A percentile compares a stretch with the other conserved stretches of the same genome.
Evolutionary conservation across 1,284 basidiomycete genomes (phyloP).

Genomic region (Pisolithus thermaeus): DNA sequence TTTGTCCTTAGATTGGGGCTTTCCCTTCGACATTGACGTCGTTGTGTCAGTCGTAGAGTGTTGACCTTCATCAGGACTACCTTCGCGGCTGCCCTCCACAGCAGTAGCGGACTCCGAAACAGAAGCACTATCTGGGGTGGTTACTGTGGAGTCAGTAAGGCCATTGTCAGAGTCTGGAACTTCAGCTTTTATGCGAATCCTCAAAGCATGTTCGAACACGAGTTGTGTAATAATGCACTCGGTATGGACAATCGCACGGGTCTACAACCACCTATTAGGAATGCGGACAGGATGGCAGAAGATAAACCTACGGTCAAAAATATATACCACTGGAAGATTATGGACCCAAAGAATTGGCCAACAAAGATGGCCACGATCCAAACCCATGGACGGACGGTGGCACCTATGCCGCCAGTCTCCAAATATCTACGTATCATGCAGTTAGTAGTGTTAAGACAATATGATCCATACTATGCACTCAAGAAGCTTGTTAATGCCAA

Average conservation of each 20-base stretch:
- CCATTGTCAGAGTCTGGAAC: slow-evolving; percentile 10
- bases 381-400: slow-evolving; percentile 19
- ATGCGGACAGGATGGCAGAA: not conserved
- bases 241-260: slow-evolving; percentile 15
- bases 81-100: slow-evolving; percentile 2
- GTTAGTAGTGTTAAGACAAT: not conserved
- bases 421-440: slow-evolving; percentile 9
- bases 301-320: slow-evolving; percentile 19
- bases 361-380: slow-evolving; percentile 18
- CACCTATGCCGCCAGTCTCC: slow-evolving; percentile 8
- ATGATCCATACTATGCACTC: slow-evolving; percentile 8
- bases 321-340: slow-evolving; percentile 35
- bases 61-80: slow-evolving; percentile 3
- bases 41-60: not conserved
- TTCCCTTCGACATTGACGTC: slow-evolving; percentile 2
- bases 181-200: slow-evolving; percentile 48
- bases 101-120: slow-evolving; percentile 8
- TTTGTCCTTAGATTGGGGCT: slow-evolving; percentile 1
- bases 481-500: slow-evolving; percentile 46
- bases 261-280: slow-evolving; percentile 9
- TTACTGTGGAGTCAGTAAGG: not conserved
- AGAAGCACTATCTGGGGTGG: slow-evolving; percentile 9
- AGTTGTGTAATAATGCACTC: slow-evolving; percentile 53
- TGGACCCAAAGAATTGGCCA: slow-evolving; percentile 37
- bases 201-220: slow-evolving; percentile 53